Evolutionary conservation across 2,329 filamentous ascomycete genomes (phyloP).

Genomic region (Pleoardoris graminearum): DNA sequence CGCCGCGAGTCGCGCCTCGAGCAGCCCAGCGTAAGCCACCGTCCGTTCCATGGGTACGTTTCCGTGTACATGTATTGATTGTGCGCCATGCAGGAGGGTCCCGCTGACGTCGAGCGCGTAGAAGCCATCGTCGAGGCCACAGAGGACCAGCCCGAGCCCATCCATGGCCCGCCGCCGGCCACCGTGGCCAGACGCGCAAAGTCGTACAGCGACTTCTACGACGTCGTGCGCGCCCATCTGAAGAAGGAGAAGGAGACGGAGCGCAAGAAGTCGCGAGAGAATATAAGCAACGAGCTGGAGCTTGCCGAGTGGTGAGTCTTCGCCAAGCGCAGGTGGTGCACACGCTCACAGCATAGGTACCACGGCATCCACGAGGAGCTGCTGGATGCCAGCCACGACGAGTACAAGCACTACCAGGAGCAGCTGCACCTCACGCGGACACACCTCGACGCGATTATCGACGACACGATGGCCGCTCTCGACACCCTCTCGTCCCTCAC

Average conservation of each 20-base stretch:
- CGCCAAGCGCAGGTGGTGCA: neutral
- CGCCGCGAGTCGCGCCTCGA: slow-evolving; percentile 70
- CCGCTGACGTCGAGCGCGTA: slow-evolving; percentile 57
- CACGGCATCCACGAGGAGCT: slow-evolving; percentile 66
- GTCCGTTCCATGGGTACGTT: slow-evolving; percentile 40
- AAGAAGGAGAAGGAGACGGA: slow-evolving; percentile 53
- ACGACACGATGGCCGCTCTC: slow-evolving; percentile 76
- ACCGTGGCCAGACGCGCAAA: slow-evolving; percentile 68
- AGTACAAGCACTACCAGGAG: slow-evolving; percentile 80
- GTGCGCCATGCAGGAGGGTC: slow-evolving; percentile 55
- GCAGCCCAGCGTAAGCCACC: slow-evolving; percentile 53
- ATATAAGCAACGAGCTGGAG: slow-evolving; percentile 62
- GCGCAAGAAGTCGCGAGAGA: slow-evolving; percentile 45
- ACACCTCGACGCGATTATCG: slow-evolving; percentile 78
- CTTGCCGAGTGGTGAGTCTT: slow-evolving; percentile 56
- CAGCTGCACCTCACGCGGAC: slow-evolving; percentile 79
- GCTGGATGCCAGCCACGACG: slow-evolving; percentile 78
- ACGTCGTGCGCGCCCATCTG: slow-evolving; percentile 62
- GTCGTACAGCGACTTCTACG: slow-evolving; percentile 79
- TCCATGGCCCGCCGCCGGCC: slow-evolving; percentile 66
- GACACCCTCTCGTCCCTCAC: slow-evolving; percentile 77
- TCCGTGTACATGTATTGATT: slow-evolving; percentile 48
- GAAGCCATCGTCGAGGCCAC: slow-evolving; percentile 62
- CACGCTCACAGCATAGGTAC: slow-evolving; percentile 42
- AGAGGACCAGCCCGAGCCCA: slow-evolving; percentile 58